Base-by-base conservation (phyloP, 1,284 basidiomycete genomes). In the Boletus holoroseus region DNA sequence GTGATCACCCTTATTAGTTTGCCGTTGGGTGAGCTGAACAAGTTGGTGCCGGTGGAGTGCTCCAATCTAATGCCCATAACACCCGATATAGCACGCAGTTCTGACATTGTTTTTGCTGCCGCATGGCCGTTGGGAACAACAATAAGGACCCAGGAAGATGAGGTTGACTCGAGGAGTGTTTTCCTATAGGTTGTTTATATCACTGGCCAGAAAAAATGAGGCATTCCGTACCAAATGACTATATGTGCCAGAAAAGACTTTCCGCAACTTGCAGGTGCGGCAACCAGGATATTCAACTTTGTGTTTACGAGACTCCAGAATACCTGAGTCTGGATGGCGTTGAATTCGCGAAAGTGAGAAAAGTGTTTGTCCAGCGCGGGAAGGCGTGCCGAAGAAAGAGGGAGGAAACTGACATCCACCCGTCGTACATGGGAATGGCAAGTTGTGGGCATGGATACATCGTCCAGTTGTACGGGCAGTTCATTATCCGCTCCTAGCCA, bases 401-500 rank as follows among this genome's bases (percentile, higher is more conserved):
- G 68, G 8, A 99, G 77, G 63, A 91, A 88, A 0, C 95, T 93
- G 2, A 98, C 76, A 55, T 94, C 82, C 34, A 97, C 71, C 1
- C 91, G 72, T 7, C 80, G 76, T 0, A 85, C 85, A 60, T 84
- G 82, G n/a, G 77, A 76, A 31, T 76, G 71, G 7, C 84, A 79
- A n/a, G 72, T 60, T 7, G 70, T 54, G 1, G 96, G 94, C 83
- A 98, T 94, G 48, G 82, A 70, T 11, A 98, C 70, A 15, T 77
- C 73, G 9, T 84, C 81, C 31, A 98, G 70, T 0, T 82, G 67
- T 31, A 97, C 73, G 11, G 63, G 58, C 5, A 85, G 63, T 57
- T 87, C 82, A 50, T 90, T 83, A 59, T 97, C 93, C 7, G 94
- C 88, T 8, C 93, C 93, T 54, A 97, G 76, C 97, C 97, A 99